Base-by-base conservation (phyloP, 495 filamentous ascomycete species). In the Lepidopterella palustris region DNA sequence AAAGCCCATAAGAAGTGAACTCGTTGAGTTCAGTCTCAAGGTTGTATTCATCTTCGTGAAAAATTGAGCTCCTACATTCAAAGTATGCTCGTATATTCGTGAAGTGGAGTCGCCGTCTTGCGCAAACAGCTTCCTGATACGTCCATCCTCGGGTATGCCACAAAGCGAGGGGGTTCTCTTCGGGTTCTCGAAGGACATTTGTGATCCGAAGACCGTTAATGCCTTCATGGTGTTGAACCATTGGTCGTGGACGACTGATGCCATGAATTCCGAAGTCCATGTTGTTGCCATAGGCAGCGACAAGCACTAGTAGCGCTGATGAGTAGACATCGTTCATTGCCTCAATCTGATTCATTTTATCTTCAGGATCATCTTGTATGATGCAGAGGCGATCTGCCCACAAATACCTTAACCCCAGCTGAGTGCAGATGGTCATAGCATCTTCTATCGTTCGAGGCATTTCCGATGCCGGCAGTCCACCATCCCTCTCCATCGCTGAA, bases 341-440 rank as follows among this genome's bases (percentile, higher is more conserved):
- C 18, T 49, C 45, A 26, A 49, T 49, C 21, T 49, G 18, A 5
- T 26, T 21, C 24, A 20, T 49, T 13, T 49, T 49, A 3, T 49
- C 45, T 11, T 49, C 45, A 10, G 3, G 15, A 13, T 49, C 45
- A 26, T 49, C 45, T 49, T 49, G 45, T 5, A 49, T 5, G 21
- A 49, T 49, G 45, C 45, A 49, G 18, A 49, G 45, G 10, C 45
- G 45, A 21, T 49, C 45, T 13, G 24, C 45, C 45, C 45, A 49
- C 4, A 49, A 2, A 23, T 23, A 49, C 21, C 24, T 21, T 21
- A 20, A 1, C 3, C 45, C 45, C 24, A 49, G 24, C 21, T 23
- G 45, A 23, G 11, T 11, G 11, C 45, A 49, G 18, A 49, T 21
- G 18, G 9, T 21, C 13, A 49, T 49, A 11, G 45, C 45, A 21